Conservation (phyloP, 2,329 filamentous ascomycete genomes). For the Pseudofabraea citricarpa region DNA sequence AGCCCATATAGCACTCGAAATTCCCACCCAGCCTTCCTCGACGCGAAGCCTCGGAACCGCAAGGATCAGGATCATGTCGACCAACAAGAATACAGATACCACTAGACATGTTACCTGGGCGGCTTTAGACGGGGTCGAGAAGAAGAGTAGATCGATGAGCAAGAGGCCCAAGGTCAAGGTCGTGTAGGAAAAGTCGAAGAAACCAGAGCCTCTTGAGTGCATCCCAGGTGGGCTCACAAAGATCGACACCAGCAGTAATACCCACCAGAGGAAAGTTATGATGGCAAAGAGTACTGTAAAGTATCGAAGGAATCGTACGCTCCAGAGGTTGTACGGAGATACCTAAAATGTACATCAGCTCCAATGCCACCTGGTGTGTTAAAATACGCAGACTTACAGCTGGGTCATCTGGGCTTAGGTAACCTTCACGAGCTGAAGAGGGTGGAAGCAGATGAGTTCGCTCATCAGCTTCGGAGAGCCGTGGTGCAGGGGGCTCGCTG, state of each 20-base stretch:
- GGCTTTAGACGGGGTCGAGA: slow-evolving; percentile 74
- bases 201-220: slow-evolving; percentile 83
- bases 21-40: slow-evolving; percentile 91
- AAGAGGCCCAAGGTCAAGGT: slow-evolving; percentile 74
- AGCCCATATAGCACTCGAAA: slow-evolving; percentile 79
- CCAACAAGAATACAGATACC: slow-evolving; percentile 60
- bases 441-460: slow-evolving; percentile 37
- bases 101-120: slow-evolving; percentile 70
- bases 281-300: slow-evolving; percentile 71
- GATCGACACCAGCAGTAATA: slow-evolving; percentile 77
- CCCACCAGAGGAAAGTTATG: slow-evolving; percentile 87
- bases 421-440: slow-evolving; percentile 33
- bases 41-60: slow-evolving; percentile 68
- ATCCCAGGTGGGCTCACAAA: slow-evolving; percentile 89
- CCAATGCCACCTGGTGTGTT: background rate
- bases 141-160: slow-evolving; percentile 77
- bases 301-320: slow-evolving; percentile 74
- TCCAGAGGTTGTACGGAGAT: slow-evolving; percentile 93
- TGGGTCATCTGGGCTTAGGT: slow-evolving; percentile 74
- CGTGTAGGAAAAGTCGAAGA: slow-evolving; percentile 82
- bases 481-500: slow-evolving; percentile 17
- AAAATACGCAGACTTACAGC: slow-evolving; percentile 63
- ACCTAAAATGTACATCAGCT: slow-evolving; percentile 36
- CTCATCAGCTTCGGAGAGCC: slow-evolving; percentile 47
- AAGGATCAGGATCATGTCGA: slow-evolving; percentile 76